Evolutionary conservation across 1,139 yeast genomes (phyloP), one percentile per base, ranked within the genome.

Genomic region (Magnusiomyces suaveolens): DNA sequence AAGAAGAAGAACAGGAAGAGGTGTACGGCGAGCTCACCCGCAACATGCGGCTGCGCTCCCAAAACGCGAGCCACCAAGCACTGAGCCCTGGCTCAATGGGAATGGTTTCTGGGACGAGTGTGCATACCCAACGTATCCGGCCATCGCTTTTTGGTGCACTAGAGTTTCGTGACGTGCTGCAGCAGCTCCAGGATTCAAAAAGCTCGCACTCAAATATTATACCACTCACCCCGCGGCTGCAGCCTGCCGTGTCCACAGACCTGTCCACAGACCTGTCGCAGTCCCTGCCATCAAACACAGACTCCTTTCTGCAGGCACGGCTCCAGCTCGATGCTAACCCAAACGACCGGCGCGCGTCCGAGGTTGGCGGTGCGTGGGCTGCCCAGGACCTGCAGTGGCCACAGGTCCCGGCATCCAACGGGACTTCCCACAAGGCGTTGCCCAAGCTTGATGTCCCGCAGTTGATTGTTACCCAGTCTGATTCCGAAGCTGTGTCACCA

Each of bases 91-190:
- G n/a, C n/a, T n/a, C n/a, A n/a, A n/a, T n/a, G n/a, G n/a, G n/a
- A n/a, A n/a, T n/a, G n/a, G n/a, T n/a, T n/a, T n/a, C n/a, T n/a
- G n/a, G n/a, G n/a, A n/a, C n/a, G n/a, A n/a, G n/a, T n/a, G n/a
- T n/a, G n/a, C n/a, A n/a, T n/a, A n/a, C n/a, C n/a, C n/a, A n/a
- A n/a, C n/a, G n/a, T n/a, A 66, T 75, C n/a, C 60, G 79, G 53
- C 77, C 79, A 1, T 75, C 79, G 0, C 60, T 76, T 8, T 64
- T 74, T 44, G 68, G 72, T 43, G 79, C 80, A 1, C 62, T 76
- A 26, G 78, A 74, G 52, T 66, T 72, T 54, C 70, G 69, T 41
- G 68, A 62, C 39, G 63, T 59, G 29, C 60, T 60, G 59, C 66
- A 54, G 54, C 59, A 56, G 53, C 60, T 58, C 26, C 56, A 53